Evolutionary conservation across 179 eudicot genomes (phyloP).

Genomic region (Nepenthes alata): DNA sequence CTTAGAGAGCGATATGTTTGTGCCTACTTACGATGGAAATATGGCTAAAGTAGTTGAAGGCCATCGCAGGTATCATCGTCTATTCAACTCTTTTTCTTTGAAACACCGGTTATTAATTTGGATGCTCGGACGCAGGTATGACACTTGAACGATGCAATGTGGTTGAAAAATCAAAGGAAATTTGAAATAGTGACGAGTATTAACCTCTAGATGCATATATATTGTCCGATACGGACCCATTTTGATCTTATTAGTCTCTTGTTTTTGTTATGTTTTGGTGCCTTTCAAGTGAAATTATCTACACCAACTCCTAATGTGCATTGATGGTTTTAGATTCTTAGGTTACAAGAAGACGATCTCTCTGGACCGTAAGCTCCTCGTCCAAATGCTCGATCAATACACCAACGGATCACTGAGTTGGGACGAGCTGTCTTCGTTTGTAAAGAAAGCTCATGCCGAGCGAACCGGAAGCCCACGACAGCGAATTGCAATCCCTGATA

Average conservation of each 20-base stretch:
- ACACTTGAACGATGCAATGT: too few relatives aligned
- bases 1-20: conserved; percentile 57
- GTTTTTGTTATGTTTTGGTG: too few relatives aligned
- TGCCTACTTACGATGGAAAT: conserved; percentile 71
- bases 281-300: too few relatives aligned
- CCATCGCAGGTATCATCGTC: conserved; percentile 41
- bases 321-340: conserved; percentile 22
- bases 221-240: too few relatives aligned
- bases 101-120: too few relatives aligned
- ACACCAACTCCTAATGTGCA: too few relatives aligned
- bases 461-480: conserved; percentile 48
- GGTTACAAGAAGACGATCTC: conserved; percentile 48
- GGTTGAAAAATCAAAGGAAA: too few relatives aligned
- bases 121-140: too few relatives aligned
- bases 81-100: neutral
- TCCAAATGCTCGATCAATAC: conserved; percentile 38
- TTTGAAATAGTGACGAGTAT: neutral
- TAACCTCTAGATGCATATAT: too few relatives aligned
- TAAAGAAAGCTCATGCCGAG: conserved; percentile 42
- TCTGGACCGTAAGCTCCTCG: conserved; percentile 41
- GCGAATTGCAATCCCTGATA: conserved; percentile 31
- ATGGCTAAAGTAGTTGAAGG: conserved; percentile 83
- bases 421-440: conserved; percentile 43
- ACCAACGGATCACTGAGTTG: conserved; percentile 31
- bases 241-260: too few relatives aligned